Percentiles rank a stretch among this genome's conserved stretches.
Evolutionary conservation across 164 flowering plant genomes (phyloP).

Genomic region (Aristolochia contorta): DNA sequence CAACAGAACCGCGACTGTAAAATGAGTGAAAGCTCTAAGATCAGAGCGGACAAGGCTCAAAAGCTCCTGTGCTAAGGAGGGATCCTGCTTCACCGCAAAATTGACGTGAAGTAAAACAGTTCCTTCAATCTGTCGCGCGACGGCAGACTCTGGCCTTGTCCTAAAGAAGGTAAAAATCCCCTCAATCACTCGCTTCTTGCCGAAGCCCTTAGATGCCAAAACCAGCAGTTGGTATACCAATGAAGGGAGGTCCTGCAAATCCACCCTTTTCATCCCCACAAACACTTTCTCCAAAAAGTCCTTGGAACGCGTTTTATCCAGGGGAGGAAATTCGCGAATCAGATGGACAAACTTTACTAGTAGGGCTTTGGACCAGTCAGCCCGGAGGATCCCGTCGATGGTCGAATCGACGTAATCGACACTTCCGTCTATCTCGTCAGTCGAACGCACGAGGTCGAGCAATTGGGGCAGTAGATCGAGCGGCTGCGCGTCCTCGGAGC

Average conservation of each 20-base stretch:
- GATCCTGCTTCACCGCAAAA: slow-evolving; percentile 92
- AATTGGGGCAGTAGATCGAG: slow-evolving; percentile 50
- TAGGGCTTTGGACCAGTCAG: slow-evolving; percentile 58
- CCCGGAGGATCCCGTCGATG: slow-evolving; percentile 28
- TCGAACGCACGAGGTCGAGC: slow-evolving; percentile 24
- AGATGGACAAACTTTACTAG: slow-evolving; percentile 50
- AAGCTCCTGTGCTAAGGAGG: slow-evolving; percentile 64
- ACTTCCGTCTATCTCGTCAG: slow-evolving; percentile 23
- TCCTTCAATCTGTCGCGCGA: slow-evolving; percentile 72
- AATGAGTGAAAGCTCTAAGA: slow-evolving; percentile 54
- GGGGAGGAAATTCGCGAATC: slow-evolving; percentile 39
- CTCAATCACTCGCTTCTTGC: slow-evolving; percentile 59
- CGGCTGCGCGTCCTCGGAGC: slow-evolving; percentile 46
- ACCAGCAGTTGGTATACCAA: slow-evolving; percentile 64
- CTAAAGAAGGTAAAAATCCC: slow-evolving; percentile 68
- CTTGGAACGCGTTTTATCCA: slow-evolving; percentile 31
- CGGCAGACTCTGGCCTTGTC: slow-evolving; percentile 26
- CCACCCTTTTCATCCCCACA: slow-evolving; percentile 43
- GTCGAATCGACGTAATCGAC: slow-evolving; percentile 29
- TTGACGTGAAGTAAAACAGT: slow-evolving; percentile 81
- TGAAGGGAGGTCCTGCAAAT: slow-evolving; percentile 74
- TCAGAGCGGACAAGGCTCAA: slow-evolving; percentile 47
- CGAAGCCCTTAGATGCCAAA: slow-evolving; percentile 70
- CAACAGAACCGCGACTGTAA: slow-evolving; percentile 46
- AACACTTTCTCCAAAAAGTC: slow-evolving; percentile 64